Percentiles rank a stretch among this genome's conserved stretches.
These are phyloP conservation scores for Fulvia fulva DNA, from an alignment of 2,329 filamentous ascomycete species.

Conservation along the genomic window DNA sequence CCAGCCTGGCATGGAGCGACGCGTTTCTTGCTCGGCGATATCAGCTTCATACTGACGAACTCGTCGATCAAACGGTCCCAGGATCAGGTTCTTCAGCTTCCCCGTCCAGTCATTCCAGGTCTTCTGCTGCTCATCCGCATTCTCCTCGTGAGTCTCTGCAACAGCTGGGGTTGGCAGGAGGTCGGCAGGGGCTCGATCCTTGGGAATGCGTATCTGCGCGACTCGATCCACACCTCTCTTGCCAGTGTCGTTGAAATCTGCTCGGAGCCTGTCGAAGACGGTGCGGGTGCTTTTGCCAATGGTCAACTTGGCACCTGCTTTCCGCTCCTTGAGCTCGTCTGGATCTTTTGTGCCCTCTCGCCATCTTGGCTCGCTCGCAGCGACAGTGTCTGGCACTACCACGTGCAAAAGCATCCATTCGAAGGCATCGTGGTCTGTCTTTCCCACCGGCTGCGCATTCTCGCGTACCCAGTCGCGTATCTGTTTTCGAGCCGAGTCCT, in stretches of 20 bases:
- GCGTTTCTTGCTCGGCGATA: conserved; percentile 87
- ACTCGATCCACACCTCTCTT: conserved; percentile 74
- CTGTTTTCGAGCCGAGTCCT: conserved; percentile 69
- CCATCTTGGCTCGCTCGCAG: conserved; percentile 70
- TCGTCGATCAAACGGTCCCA: conserved; percentile 83
- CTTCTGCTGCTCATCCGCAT: conserved; percentile 70
- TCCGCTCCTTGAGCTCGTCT: conserved; percentile 62
- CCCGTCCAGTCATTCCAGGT: conserved; percentile 80
- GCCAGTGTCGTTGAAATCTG: conserved; percentile 78
- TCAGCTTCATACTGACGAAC: conserved; percentile 96
- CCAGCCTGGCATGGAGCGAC: conserved; percentile 86
- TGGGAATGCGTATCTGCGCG: conserved; percentile 74
- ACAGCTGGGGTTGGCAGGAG: conserved; percentile 43
- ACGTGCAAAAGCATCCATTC: conserved; percentile 96
- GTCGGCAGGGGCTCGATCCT: conserved; percentile 43
- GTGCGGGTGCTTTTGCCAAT: conserved; percentile 72
- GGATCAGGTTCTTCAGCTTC: conserved; percentile 82
- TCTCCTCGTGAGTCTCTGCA: conserved; percentile 60
- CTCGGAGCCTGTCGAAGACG: conserved; percentile 80
- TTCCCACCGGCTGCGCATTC: conserved; percentile 62
- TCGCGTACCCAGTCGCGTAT: conserved; percentile 88
- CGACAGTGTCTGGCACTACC: conserved; percentile 78
- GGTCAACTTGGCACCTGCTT: conserved; percentile 64
- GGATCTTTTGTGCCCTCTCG: conserved; percentile 46
- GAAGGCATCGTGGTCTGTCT: conserved; percentile 91